Conservation (phyloP, 148 eudicot genomes). For the Polygonum maritimum region DNA sequence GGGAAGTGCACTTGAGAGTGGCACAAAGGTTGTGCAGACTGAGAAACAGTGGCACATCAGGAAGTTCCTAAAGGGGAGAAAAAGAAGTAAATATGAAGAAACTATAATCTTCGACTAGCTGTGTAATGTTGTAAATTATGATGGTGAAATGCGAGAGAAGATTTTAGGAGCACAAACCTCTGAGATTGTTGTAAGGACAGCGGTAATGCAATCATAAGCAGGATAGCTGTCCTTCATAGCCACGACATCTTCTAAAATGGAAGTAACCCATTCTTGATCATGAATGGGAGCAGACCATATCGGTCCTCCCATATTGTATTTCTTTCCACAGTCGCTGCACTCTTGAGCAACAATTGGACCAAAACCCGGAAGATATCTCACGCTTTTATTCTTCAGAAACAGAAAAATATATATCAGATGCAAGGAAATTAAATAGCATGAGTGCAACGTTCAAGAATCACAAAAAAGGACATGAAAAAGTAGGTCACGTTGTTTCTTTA, state of each 20-base stretch:
- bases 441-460: background rate
- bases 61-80: conserved; percentile 59
- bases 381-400: conserved; percentile 45
- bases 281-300: conserved; percentile 99
- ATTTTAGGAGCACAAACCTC: conserved; percentile 41
- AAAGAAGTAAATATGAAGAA: background rate
- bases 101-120: background rate
- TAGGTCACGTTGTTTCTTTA: background rate
- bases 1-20: conserved; percentile 95
- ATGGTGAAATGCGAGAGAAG: background rate
- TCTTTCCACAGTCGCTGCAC: conserved; percentile 88
- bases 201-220: conserved; percentile 66
- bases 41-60: conserved; percentile 82
- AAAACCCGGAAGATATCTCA: conserved; percentile 80
- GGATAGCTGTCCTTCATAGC: conserved; percentile 68
- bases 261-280: conserved; percentile 87
- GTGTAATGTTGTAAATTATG: background rate
- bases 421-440: background rate
- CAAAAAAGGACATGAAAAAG: background rate
- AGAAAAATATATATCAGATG: background rate
- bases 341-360: conserved; percentile 88
- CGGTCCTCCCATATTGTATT: conserved; percentile 91
- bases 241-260: conserved; percentile 71
- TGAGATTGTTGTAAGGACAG: conserved; percentile 78
- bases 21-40: conserved; percentile 86